Percentiles rank a stretch among this genome's conserved stretches.
phyloP scores from a whole-genome alignment of 2,329 filamentous ascomycete species.

The Colletotrichum ledebouriae region DNA sequence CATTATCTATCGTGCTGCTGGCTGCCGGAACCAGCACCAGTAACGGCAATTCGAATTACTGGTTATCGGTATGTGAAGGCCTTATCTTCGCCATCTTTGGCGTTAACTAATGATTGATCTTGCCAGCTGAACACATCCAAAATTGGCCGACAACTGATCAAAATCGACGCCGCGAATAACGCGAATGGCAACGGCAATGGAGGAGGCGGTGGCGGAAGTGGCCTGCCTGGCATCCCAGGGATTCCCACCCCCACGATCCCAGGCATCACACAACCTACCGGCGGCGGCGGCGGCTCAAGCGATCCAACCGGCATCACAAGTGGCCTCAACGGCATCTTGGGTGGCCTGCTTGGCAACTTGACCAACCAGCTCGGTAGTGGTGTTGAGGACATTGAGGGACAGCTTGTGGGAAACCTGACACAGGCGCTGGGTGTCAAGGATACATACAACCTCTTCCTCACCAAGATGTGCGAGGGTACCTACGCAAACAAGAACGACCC shows the following conservation, averaged over 20 bases:
- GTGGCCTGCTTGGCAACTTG: constrained; percentile 42
- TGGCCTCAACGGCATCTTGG: constrained; percentile 40
- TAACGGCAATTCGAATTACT: constrained; percentile 34
- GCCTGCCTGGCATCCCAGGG: constrained; percentile 18
- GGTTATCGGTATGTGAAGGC: constrained; percentile 27
- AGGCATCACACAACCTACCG: constrained; percentile 2
- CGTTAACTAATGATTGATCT: not conserved
- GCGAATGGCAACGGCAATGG: constrained; percentile 28
- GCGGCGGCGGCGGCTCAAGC: not conserved
- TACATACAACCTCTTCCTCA: constrained; percentile 44
- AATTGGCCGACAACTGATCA: constrained; percentile 42
- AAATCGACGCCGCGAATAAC: constrained; percentile 34
- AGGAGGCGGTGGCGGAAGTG: constrained; percentile 13
- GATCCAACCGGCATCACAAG: constrained; percentile 32
- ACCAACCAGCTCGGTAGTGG: constrained; percentile 41
- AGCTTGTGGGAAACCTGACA: constrained; percentile 44
- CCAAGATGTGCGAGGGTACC: constrained; percentile 45
- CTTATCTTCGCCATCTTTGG: rapidly evolving
- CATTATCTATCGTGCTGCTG: constrained; percentile 52
- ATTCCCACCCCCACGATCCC: constrained; percentile 17
- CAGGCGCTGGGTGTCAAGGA: constrained; percentile 44
- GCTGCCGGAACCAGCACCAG: constrained; percentile 31
- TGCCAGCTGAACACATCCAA: constrained; percentile 43
- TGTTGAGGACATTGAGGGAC: constrained; percentile 45
- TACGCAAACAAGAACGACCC: constrained; percentile 36